Conservation (phyloP, 352 stramenopile genomes). For the Globisporangium barbulae region DNA sequence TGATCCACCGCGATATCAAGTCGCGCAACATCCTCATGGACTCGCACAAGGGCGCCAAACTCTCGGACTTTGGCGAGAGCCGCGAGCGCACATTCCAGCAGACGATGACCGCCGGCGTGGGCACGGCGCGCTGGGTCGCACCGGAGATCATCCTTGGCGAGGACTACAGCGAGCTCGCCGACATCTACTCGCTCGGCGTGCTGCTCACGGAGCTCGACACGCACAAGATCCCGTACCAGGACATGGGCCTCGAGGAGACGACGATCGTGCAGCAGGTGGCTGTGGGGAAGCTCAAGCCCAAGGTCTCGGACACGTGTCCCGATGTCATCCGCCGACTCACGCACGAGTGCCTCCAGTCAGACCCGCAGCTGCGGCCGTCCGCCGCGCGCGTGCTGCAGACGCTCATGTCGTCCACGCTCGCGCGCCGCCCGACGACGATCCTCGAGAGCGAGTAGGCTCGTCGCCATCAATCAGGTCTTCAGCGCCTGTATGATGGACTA, state of each 20-base stretch:
- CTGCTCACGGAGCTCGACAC: constrained; percentile 70
- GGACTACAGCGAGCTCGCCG: constrained; percentile 65
- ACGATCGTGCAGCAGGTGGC: constrained; percentile 82
- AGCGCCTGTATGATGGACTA: not conserved
- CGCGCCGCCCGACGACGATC: constrained; percentile 45
- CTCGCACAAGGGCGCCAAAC: constrained; percentile 62
- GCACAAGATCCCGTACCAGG: constrained; percentile 70
- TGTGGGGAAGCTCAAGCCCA: constrained; percentile 71
- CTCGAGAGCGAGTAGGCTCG: constrained; percentile 32
- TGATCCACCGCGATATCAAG: constrained; percentile 93
- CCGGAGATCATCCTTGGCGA: constrained; percentile 79
- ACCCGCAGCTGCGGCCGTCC: constrained; percentile 62
- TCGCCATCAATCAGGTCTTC: not conserved
- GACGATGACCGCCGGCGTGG: constrained; percentile 74
- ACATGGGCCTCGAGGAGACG: constrained; percentile 60
- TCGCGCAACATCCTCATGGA: constrained; percentile 89
- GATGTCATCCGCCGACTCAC: constrained; percentile 76
- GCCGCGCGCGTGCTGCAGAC: constrained; percentile 70
- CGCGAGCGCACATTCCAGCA: constrained; percentile 68
- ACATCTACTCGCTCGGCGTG: constrained; percentile 75
- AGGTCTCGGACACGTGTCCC: constrained; percentile 70
- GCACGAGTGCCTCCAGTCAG: constrained; percentile 80
- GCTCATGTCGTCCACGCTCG: constrained; percentile 60
- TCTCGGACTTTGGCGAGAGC: constrained; percentile 76
- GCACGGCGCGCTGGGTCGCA: constrained; percentile 71